Conservation (phyloP, 2,329 filamentous ascomycete species). For the Penicillium sp. region DNA sequence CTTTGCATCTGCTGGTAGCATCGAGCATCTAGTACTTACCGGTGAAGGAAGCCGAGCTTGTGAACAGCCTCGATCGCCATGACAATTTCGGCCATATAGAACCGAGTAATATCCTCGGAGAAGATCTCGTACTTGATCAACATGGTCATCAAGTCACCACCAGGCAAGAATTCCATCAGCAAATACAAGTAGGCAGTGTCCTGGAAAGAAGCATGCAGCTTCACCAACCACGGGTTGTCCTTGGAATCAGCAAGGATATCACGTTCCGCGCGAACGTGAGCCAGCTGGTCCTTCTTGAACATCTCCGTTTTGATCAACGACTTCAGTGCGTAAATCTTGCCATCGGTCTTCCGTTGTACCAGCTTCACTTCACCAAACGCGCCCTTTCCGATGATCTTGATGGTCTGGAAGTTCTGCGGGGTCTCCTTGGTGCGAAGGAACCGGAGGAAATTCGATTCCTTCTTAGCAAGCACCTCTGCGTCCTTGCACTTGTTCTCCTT, state of each 20-base stretch:
- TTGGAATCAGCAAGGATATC: conserved; percentile 90
- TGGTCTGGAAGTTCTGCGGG: conserved; percentile 85
- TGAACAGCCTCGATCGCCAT: conserved; percentile 98
- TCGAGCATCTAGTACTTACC: conserved; percentile 55
- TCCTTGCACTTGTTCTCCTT: conserved; percentile 73
- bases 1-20: too few relatives aligned
- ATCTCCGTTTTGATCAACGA: conserved; percentile 97
- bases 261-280: conserved; percentile 92
- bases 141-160: conserved; percentile 99
- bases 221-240: conserved; percentile 99
- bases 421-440: conserved; percentile 89
- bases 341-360: conserved; percentile 89
- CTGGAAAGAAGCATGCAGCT: conserved; percentile 96
- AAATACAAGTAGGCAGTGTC: conserved; percentile 94
- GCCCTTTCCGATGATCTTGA: conserved; percentile 98
- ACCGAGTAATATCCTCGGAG: conserved; percentile 93
- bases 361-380: conserved; percentile 97
- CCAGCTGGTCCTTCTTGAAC: conserved; percentile 98
- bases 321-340: conserved; percentile 97
- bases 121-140: conserved; percentile 99
- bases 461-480: conserved; percentile 72
- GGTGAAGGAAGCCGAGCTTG: conserved; percentile 94
- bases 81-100: conserved; percentile 98
- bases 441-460: conserved; percentile 84
- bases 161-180: conserved; percentile 97